Conservation (phyloP, 2,329 filamentous ascomycete species). For the Diatrype stigma region DNA sequence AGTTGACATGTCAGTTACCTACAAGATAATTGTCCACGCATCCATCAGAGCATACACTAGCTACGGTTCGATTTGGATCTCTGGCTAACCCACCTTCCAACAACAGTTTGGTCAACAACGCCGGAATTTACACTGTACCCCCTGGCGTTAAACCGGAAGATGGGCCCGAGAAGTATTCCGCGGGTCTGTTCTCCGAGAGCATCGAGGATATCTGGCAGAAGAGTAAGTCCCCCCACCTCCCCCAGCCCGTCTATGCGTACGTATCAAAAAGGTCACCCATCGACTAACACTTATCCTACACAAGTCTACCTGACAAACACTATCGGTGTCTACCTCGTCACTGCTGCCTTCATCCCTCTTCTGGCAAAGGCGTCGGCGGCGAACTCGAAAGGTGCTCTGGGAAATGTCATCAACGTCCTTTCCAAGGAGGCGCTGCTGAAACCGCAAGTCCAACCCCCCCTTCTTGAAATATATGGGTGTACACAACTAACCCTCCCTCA, state of each 20-base stretch:
- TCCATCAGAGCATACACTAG: too few relatives aligned
- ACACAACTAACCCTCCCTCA: too few relatives aligned
- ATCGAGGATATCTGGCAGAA: conserved; percentile 20
- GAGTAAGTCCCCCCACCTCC: conserved; percentile 10
- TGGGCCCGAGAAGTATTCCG: conserved; percentile 20
- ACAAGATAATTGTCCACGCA: too few relatives aligned
- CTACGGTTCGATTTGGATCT: too few relatives aligned
- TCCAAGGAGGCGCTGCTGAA: not conserved
- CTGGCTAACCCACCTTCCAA: not conserved
- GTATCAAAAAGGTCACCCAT: not conserved
- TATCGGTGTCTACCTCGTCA: not conserved
- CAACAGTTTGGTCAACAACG: conserved; percentile 46
- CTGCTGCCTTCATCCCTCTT: not conserved
- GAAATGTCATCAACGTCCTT: too few relatives aligned
- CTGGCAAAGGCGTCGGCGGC: not conserved
- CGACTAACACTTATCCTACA: not conserved
- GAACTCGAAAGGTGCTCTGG: not conserved
- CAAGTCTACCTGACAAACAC: not conserved
- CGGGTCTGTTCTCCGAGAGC: conserved; percentile 21
- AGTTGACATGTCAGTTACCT: conserved; percentile 42
- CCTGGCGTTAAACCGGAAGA: conserved; percentile 11
- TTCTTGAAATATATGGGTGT: too few relatives aligned
- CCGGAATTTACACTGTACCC: conserved; percentile 36
- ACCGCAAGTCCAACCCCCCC: too few relatives aligned
- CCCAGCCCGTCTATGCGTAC: not conserved